Conservation (phyloP, 352 stramenopile genomes). For the Pythium rhizo-oryzae region DNA sequence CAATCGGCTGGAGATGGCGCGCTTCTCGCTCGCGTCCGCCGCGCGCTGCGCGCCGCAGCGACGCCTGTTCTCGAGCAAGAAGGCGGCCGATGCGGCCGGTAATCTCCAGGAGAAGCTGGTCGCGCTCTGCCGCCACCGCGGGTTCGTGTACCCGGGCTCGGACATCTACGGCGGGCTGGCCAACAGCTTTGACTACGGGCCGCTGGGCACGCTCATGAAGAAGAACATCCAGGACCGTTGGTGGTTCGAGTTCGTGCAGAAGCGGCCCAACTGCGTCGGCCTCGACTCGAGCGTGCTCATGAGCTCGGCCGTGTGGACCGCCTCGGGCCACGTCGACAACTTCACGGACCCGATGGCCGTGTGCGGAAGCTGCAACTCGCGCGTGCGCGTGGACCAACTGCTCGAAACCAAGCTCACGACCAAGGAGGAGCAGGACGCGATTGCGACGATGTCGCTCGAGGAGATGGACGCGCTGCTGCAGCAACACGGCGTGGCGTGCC, state of each 20-base stretch:
- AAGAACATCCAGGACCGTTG: constrained; percentile 98
- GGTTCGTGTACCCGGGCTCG: constrained; percentile 94
- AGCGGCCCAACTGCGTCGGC: constrained; percentile 93
- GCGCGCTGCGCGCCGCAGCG: constrained; percentile 12
- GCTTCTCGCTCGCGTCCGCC: constrained; percentile 1
- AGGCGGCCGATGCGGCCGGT: constrained; percentile 5
- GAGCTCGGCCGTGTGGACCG: constrained; percentile 95
- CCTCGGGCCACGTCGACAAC: constrained; percentile 95
- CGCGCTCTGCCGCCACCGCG: constrained; percentile 86
- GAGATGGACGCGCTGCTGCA: constrained; percentile 66
- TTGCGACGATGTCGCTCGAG: constrained; percentile 50
- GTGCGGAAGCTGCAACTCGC: constrained; percentile 93
- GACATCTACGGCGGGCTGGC: constrained; percentile 98
- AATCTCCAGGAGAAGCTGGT: constrained; percentile 77
- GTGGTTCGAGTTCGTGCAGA: constrained; percentile 97
- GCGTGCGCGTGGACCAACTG: constrained; percentile 75
- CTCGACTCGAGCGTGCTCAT: constrained; percentile 97
- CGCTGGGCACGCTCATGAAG: constrained; percentile 94
- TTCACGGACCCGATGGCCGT: constrained; percentile 99
- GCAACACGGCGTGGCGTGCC: constrained; percentile 54
- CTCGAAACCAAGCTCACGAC: constrained; percentile 54
- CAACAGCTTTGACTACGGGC: constrained; percentile 98
- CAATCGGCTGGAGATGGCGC: constrained; percentile 3
- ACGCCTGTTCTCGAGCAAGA: constrained; percentile 46
- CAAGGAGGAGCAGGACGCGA: constrained; percentile 48